phyloP scores from a whole-genome alignment of 2,329 filamentous ascomycete species.

The Alternaria triticimaculans region DNA sequence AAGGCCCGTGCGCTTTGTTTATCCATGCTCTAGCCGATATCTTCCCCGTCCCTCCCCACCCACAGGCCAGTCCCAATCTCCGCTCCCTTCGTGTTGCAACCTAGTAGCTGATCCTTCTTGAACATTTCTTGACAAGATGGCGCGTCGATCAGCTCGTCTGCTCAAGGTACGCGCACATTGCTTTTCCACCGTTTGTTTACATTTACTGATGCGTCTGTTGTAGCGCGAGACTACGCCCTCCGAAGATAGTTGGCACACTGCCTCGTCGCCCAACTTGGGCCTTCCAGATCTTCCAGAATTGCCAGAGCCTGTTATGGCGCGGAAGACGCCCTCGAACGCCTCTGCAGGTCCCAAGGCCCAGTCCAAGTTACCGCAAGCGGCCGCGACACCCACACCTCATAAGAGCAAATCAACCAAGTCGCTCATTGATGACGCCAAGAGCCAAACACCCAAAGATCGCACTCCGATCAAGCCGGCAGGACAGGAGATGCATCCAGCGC shows the following conservation, averaged over 20 bases:
- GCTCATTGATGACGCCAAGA: conserved; percentile 24
- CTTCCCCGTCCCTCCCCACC: conserved; percentile 23
- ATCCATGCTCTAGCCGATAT: conserved; percentile 22
- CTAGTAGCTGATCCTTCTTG: conserved; percentile 7
- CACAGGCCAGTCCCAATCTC: conserved; percentile 36
- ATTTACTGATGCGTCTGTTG: conserved; percentile 27
- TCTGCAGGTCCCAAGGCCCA: conserved; percentile 18
- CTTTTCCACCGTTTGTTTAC: conserved; percentile 35
- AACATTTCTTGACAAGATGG: conserved; percentile 33
- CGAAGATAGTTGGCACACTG: conserved; percentile 38
- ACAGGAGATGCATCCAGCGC: conserved; percentile 91
- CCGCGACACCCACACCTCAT: conserved; percentile 57
- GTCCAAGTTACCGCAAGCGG: conserved; percentile 33
- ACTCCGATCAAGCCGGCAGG: conserved; percentile 72
- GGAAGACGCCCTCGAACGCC: conserved; percentile 34
- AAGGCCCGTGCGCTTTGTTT: conserved; percentile 27
- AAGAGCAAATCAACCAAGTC: conserved; percentile 34
- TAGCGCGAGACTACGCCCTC: conserved; percentile 38
- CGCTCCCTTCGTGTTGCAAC: conserved; percentile 12
- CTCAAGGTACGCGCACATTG: conserved; percentile 37
- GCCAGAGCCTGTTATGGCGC: conserved; percentile 20
- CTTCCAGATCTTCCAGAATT: conserved; percentile 30
- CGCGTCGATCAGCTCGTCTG: conserved; percentile 46
- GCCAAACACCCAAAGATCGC: conserved; percentile 63
- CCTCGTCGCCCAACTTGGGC: conserved; percentile 29